A percentile compares a stretch with the other conserved stretches of the same genome.
Conservation (phyloP, 2,329 filamentous ascomycete species). For the Venturia pyrina region DNA sequence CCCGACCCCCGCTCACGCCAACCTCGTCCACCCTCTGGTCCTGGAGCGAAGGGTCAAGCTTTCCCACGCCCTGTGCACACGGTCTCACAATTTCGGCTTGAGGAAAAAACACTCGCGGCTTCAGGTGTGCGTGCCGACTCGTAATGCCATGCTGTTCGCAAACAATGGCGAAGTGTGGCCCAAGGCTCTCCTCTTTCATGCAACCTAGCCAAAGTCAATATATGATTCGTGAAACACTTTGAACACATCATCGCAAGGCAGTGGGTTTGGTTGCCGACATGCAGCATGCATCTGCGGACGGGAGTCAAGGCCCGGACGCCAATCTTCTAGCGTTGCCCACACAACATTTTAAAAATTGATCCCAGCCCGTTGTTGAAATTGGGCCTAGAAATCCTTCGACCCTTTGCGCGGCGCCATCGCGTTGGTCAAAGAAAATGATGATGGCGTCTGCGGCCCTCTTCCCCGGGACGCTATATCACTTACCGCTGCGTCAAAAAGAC, state of each 20-base stretch:
- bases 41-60: slow-evolving; percentile 1
- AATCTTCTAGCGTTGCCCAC: slow-evolving; percentile 4
- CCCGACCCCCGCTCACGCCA: neutral
- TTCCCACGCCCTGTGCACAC: neutral
- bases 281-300: slow-evolving; percentile 6
- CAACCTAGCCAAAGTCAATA: slow-evolving; percentile 2
- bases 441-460: neutral
- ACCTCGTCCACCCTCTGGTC: slow-evolving; percentile 3
- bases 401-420: neutral
- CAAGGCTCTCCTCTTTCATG: slow-evolving; percentile 6
- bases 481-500: neutral
- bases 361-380: slow-evolving; percentile 4
- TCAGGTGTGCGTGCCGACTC: neutral
- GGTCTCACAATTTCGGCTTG: slow-evolving; percentile 5
- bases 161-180: slow-evolving; percentile 5
- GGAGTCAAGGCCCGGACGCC: slow-evolving; percentile 5
- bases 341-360: slow-evolving; percentile 6
- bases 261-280: neutral
- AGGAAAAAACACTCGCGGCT: neutral
- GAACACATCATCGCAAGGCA: slow-evolving; percentile 1
- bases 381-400: neutral
- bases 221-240: slow-evolving; percentile 8
- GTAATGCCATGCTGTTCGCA: neutral
- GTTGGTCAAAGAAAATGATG: neutral
- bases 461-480: neutral